phyloP scores from a whole-genome alignment of 2,329 filamentous ascomycete genomes.

The Teratosphaeriaceae sp. region DNA sequence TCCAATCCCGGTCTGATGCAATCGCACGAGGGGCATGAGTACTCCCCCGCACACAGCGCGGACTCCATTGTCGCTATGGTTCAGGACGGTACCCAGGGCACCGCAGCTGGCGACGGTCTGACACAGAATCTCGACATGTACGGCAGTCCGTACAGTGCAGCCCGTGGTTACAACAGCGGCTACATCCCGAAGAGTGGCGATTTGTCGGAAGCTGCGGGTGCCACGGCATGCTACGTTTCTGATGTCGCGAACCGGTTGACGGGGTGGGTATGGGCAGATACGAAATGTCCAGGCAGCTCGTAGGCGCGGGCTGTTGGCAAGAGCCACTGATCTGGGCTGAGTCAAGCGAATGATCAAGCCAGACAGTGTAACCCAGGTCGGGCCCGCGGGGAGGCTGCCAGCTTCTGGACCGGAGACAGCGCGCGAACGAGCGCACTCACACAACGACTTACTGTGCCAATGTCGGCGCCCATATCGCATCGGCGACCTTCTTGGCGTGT shows the following conservation, averaged over 20 bases:
- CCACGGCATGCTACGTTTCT: constrained; percentile 45
- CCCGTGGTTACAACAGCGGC: constrained; percentile 45
- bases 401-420: no score
- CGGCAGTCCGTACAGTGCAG: constrained; percentile 35
- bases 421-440: no score
- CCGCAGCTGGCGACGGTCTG: constrained; percentile 37
- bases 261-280: constrained; percentile 31
- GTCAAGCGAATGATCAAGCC: no score
- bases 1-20: constrained; percentile 44
- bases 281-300: constrained; percentile 9
- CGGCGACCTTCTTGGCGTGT: no score
- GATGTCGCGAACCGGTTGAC: constrained; percentile 46
- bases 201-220: constrained; percentile 38
- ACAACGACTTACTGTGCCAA: no score
- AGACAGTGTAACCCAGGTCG: no score
- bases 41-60: constrained; percentile 26
- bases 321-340: not conserved
- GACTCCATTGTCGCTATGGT: constrained; percentile 33
- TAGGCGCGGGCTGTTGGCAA: not conserved
- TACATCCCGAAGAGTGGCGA: constrained; percentile 28
- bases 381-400: no score
- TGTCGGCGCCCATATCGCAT: no score
- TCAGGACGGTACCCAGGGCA: constrained; percentile 39
- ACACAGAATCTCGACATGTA: constrained; percentile 31
- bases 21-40: constrained; percentile 32